Evolutionary conservation across 495 filamentous ascomycete species (phyloP), one percentile per base, ranked within the genome.

Genomic region (Penicillium turbatum): DNA sequence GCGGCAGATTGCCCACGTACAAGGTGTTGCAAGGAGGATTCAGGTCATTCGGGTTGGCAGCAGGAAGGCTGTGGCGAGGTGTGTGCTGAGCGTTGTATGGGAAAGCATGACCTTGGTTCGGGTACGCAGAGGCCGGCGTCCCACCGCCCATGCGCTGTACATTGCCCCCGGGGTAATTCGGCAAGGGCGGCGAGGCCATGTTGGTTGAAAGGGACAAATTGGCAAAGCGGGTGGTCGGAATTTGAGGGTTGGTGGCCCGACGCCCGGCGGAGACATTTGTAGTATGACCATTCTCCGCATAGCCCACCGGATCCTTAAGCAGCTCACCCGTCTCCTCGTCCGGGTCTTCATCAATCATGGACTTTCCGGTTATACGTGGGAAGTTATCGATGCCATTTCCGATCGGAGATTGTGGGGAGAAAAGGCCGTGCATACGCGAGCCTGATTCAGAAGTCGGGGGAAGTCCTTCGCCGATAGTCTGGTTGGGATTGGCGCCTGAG

Each of bases 21-120:
- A 98, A 78, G 3, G 93, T 98, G 69, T 98, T 98, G 77, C 95
- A 98, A 7, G 93, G 93, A 2, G 93, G 95, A 66, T 97, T 97
- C 70, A 96, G 87, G 62, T 98, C 95, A 27, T 93, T 93, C 4
- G 92, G 93, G 60, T 97, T 97, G 43, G 89, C 90, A 6, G 93
- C 88, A 6, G 91, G 90, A 47, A 89, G 87, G 63, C 86, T 89
- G 56, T 83, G 85, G 41, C 84, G 80, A 53, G 78, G 80, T 44
- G 79, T 81, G 56, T 82, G 81, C 57, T 82, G 80, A 44, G 75
- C 77, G 29, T 72, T 71, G 43, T 84, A 77, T 43, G 82, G 86
- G 57, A 80, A 85, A 15, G 67, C 56, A 47, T 74, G 67, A 50
- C 73, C 78, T n/a, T 64, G 68, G 57, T 72, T 79, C 65, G 87